Evolutionary conservation across 2,329 filamentous ascomycete species (phyloP).

Genomic region (Stemphylium lycopersici): DNA sequence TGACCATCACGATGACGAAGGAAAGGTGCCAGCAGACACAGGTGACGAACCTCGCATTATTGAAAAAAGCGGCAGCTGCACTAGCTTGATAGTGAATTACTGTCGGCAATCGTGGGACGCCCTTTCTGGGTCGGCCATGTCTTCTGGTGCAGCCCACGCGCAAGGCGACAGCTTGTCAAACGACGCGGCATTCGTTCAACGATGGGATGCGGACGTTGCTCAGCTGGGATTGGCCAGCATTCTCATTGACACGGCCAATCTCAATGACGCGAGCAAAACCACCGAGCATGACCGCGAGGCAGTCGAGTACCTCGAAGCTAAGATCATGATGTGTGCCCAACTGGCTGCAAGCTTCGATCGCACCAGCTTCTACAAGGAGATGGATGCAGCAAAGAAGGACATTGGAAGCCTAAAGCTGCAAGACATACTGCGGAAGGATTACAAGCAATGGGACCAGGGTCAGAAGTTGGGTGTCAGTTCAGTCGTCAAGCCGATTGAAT

Average conservation of each 20-base stretch:
- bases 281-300: slow-evolving; percentile 66
- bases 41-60: slow-evolving; percentile 65
- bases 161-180: slow-evolving; percentile 48
- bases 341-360: slow-evolving; percentile 57
- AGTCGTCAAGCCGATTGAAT: slow-evolving; percentile 67
- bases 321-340: slow-evolving; percentile 52
- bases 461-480: slow-evolving; percentile 70
- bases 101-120: slow-evolving; percentile 64
- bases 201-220: slow-evolving; percentile 66
- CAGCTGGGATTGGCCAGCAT: slow-evolving; percentile 72
- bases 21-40: slow-evolving; percentile 55
- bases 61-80: slow-evolving; percentile 72
- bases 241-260: slow-evolving; percentile 73
- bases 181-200: slow-evolving; percentile 42
- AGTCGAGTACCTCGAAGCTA: slow-evolving; percentile 64
- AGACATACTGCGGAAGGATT: slow-evolving; percentile 80
- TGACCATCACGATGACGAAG: slow-evolving; percentile 81
- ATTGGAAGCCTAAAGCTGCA: slow-evolving; percentile 65
- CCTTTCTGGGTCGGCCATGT: slow-evolving; percentile 51
- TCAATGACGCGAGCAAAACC: slow-evolving; percentile 66
- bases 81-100: slow-evolving; percentile 70
- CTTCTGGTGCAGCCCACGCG: slow-evolving; percentile 47
- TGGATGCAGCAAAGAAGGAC: slow-evolving; percentile 70
- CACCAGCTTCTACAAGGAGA: slow-evolving; percentile 62
- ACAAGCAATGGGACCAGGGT: slow-evolving; percentile 73